A percentile compares a stretch with the other conserved stretches of the same genome.
Conservation (phyloP, 164 flowering plant species). For the Magnolia kwangsiensis region DNA sequence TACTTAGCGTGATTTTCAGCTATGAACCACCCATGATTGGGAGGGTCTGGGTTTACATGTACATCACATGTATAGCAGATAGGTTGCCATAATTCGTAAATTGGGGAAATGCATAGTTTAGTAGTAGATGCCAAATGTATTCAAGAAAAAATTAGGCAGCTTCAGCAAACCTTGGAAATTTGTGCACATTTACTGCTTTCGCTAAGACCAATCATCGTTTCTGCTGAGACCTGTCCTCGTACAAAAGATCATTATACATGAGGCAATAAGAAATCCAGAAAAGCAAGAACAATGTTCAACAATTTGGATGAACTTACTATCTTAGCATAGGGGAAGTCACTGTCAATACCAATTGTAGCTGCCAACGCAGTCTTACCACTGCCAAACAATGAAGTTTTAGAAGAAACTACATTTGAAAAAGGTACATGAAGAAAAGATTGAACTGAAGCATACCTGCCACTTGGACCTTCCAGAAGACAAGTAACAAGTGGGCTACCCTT, state of each 20-base stretch:
- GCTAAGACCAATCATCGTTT: conserved; percentile 91
- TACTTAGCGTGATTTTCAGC: background rate
- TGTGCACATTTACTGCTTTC: conserved; percentile 93
- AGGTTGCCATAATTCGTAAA: background rate
- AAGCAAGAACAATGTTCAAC: background rate
- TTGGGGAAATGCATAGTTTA: background rate
- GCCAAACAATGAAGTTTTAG: conserved; percentile 23
- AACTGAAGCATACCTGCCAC: conserved; percentile 68
- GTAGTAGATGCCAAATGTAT: background rate
- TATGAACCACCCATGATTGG: background rate
- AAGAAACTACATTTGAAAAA: conserved; percentile 3
- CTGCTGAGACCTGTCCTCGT: conserved; percentile 69
- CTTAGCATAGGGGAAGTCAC: conserved; percentile 92
- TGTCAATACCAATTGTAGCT: conserved; percentile 90
- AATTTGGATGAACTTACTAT: conserved; percentile 55
- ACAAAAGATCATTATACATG: background rate
- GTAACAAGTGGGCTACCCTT: conserved; percentile 86
- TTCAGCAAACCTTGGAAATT: conserved; percentile 68
- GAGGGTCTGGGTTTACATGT: background rate
- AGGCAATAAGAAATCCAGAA: background rate
- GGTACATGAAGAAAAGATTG: background rate
- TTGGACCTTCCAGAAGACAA: conserved; percentile 91
- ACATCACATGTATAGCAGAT: background rate
- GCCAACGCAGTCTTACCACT: conserved; percentile 98
- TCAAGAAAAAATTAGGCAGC: background rate